These are phyloP conservation scores for Sporothrix inflata DNA, from an alignment of 2,329 filamentous ascomycete species.

Conservation along the genomic window DNA sequence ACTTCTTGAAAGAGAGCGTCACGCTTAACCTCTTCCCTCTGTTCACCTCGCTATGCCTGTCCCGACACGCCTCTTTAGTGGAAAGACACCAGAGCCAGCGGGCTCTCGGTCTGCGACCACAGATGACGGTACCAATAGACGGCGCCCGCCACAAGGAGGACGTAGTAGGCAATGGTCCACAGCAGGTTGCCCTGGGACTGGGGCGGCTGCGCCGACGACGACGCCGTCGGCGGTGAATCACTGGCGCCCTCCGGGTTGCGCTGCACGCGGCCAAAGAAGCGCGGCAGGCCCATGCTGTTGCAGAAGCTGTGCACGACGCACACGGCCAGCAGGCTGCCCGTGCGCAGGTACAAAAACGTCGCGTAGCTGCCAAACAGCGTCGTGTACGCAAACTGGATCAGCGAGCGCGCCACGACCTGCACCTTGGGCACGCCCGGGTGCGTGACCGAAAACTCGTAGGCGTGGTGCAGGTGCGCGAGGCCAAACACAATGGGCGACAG, in stretches of 20 bases:
- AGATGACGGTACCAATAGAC: conserved; percentile 71
- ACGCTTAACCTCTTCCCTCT: background rate
- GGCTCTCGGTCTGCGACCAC: conserved; percentile 71
- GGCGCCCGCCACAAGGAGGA: conserved; percentile 72
- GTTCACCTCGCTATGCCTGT: background rate
- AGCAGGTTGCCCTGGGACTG: conserved; percentile 38
- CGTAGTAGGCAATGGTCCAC: conserved; percentile 82
- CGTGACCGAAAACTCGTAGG: conserved; percentile 88
- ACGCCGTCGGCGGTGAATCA: conserved; percentile 32
- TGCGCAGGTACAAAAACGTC: conserved; percentile 84
- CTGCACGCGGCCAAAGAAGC: conserved; percentile 79
- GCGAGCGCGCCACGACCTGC: conserved; percentile 68
- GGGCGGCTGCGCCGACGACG: background rate
- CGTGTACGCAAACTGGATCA: conserved; percentile 88
- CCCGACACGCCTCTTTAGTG: background rate
- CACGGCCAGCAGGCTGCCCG: conserved; percentile 76
- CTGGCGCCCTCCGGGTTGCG: conserved; percentile 21
- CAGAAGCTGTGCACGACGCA: conserved; percentile 84
- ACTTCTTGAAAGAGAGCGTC: background rate
- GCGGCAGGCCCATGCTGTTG: conserved; percentile 87
- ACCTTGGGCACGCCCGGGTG: conserved; percentile 69
- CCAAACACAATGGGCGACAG: conserved; percentile 88
- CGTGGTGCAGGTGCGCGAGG: conserved; percentile 90
- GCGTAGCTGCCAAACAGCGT: conserved; percentile 92
- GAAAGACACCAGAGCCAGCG: conserved; percentile 49